phyloP scores from a whole-genome alignment of 768 basidiomycete species.

The Tylopilus plumbeoviolaceoides region DNA sequence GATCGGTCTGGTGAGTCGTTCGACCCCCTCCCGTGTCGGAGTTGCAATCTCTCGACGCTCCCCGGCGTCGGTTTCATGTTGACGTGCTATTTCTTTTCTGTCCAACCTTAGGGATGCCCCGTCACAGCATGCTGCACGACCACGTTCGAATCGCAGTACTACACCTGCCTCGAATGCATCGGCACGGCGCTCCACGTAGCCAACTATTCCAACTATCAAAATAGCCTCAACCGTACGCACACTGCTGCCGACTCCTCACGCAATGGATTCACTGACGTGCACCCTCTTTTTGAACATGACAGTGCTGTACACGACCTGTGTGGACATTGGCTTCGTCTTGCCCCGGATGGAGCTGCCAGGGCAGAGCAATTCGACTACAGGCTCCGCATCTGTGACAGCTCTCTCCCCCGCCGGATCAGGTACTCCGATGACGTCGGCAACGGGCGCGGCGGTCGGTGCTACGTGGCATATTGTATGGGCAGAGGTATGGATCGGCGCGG shows the following conservation, averaged over 20 bases:
- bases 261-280: too few relatives aligned
- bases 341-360: conserved; percentile 25
- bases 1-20: conserved; percentile 15
- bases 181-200: conserved; percentile 22
- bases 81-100: too few relatives aligned
- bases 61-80: too few relatives aligned
- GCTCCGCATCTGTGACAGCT: neutral
- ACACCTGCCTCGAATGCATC: conserved; percentile 41
- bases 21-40: conserved; percentile 1
- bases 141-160: conserved; percentile 37
- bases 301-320: conserved; percentile 27
- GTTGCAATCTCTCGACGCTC: neutral
- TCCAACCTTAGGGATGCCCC: conserved; percentile 26
- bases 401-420: neutral
- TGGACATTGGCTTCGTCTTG: conserved; percentile 23
- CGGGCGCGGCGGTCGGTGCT: neutral
- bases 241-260: neutral
- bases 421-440: neutral
- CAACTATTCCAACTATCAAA: conserved; percentile 31
- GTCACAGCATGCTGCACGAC: conserved; percentile 36
- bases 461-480: neutral
- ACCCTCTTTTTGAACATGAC: neutral
- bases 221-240: conserved; percentile 33
- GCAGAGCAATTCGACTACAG: conserved; percentile 14
- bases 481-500: conserved; percentile 2